A percentile compares a stretch with the other conserved stretches of the same genome.
These are phyloP conservation scores for Aspergillus bridgeri DNA, from an alignment of 495 filamentous ascomycete species.

Conservation along the genomic window DNA sequence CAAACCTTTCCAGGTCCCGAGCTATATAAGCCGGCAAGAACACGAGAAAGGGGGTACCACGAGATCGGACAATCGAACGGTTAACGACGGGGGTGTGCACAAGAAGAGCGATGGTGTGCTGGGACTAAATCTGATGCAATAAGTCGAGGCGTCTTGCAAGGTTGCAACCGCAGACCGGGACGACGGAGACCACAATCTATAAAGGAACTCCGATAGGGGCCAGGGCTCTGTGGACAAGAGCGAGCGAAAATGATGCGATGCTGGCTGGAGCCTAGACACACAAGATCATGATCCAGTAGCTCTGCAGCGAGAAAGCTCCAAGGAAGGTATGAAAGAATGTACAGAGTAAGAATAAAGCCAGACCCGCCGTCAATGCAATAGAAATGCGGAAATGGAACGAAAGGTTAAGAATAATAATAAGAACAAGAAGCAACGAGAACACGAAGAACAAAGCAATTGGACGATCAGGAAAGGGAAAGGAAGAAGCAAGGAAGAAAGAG, in stretches of 20 bases:
- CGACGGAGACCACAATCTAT: background rate
- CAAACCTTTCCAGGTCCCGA: background rate
- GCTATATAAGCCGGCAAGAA: constrained; percentile 1
- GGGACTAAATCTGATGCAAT: constrained; percentile 38
- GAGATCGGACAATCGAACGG: constrained; percentile 8
- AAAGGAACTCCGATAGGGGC: background rate
- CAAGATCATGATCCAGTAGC: background rate
- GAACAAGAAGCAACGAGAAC: too few species aligned
- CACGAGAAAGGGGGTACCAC: background rate
- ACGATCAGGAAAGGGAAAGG: background rate
- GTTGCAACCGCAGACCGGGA: background rate
- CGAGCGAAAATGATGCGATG: constrained; percentile 8
- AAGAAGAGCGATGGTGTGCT: constrained; percentile 34
- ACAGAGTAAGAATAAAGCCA: too few species aligned
- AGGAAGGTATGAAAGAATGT: too few species aligned
- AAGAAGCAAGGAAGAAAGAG: constrained; percentile 3
- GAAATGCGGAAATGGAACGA: background rate
- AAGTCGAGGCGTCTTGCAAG: background rate
- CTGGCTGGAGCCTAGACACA: constrained; percentile 1
- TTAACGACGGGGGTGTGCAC: constrained; percentile 16
- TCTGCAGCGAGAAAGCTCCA: background rate
- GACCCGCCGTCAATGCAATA: background rate
- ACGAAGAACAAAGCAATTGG: background rate
- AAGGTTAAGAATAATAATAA: too few species aligned
- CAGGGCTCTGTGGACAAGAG: constrained; percentile 5